Evolutionary conservation across 2,329 filamentous ascomycete genomes (phyloP), one percentile per base, ranked within the genome.

Genomic region (Aspergillus pseudotamarii): DNA sequence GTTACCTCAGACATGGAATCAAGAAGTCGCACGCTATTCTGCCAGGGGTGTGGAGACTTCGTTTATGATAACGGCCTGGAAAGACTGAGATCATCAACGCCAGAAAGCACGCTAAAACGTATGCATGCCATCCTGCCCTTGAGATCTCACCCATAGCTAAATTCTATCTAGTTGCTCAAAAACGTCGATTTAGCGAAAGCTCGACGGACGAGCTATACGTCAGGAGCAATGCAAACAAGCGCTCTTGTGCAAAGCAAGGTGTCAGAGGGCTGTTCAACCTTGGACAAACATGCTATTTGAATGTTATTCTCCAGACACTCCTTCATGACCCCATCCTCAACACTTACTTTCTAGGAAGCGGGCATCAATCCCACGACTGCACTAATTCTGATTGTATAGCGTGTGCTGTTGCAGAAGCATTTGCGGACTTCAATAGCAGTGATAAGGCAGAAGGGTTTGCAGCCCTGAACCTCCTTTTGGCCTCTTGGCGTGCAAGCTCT

Each of bases 271-370:
- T 99, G 64, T 97, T 96, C 79, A 99, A 98, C 74, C 94, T 97
- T 76, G 95, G 94, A n/a, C 93, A 96, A 63, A 98, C 95, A 12
- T 99, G 94, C 81, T 99, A 97, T 79, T 94, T 98, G 85, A 96
- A 95, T 71, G 94, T 97, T 34, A 93, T 98, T 55, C 84, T 99
- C 19, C 95, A 98, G 77, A 93, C 91, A 61, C 89, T 99, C 70
- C 86, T 98, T 60, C 94, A 97, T 80, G 97, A 98, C 74, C 94
- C 94, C 0, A 85, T 97, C 51, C 86, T 99, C 34, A 89, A 92
- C 64, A 94, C 94, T 70, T 98, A 92, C 78, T 98, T 97, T 76
- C 88, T 99, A 6, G 90, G 91, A 46, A 94, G 97, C 75, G 93
- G 94, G 0, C 94, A 99, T 77, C 89, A 90, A 71, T 89, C 88